A percentile compares a stretch with the other conserved stretches of the same genome.
Evolutionary conservation across 148 eudicot genomes (phyloP).

Genomic region (Chenopodium berlandieri): DNA sequence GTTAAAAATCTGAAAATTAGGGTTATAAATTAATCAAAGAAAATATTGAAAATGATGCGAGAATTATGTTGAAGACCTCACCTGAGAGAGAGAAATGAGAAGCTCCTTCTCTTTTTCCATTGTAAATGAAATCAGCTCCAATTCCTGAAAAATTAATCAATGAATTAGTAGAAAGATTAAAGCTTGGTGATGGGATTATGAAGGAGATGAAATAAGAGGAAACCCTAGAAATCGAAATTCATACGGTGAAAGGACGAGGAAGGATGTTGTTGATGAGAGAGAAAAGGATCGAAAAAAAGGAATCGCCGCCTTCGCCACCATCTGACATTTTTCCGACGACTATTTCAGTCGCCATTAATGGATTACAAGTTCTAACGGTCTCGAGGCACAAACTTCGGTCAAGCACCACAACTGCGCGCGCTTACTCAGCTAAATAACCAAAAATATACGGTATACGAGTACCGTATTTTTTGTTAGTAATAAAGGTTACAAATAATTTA

Average conservation of each 20-base stretch:
- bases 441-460: too few relatives aligned
- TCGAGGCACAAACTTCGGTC: too few relatives aligned
- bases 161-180: background rate
- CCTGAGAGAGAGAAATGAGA: constrained; percentile 46
- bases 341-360: background rate
- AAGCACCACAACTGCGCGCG: too few relatives aligned
- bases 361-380: too few relatives aligned
- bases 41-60: background rate
- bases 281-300: constrained; percentile 44
- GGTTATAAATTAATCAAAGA: constrained; percentile 2
- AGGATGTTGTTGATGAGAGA: constrained; percentile 40
- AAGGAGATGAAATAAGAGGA: background rate
- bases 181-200: background rate
- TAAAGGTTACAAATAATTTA: too few relatives aligned
- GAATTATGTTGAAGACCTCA: constrained; percentile 20
- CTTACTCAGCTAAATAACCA: too few relatives aligned
- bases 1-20: constrained; percentile 41
- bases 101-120: constrained; percentile 37
- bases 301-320: background rate
- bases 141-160: constrained; percentile 25
- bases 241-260: constrained; percentile 33
- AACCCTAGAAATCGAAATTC: constrained; percentile 7
- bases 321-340: background rate
- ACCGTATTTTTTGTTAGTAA: too few relatives aligned
- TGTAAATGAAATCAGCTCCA: constrained; percentile 13